Evolutionary conservation across 139 green algal genomes (phyloP), one percentile per base, ranked within the genome.

Genomic region (Nannochloris sp.): DNA sequence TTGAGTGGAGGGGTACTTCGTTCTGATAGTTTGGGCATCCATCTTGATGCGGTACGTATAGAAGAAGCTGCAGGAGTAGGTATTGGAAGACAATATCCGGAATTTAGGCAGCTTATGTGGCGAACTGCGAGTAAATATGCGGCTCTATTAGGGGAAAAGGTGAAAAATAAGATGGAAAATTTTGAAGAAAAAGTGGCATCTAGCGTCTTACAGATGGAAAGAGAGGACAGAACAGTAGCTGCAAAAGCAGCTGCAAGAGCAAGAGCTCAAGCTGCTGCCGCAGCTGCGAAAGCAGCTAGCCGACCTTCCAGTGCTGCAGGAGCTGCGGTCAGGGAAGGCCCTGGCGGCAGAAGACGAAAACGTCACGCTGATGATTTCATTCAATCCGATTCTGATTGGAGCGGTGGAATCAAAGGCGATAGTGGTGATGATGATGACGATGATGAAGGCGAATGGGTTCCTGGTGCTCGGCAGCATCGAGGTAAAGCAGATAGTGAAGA

Each of bases 31-130:
- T 53, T 74, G 67, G 34, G 60, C 4, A 6, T 63, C 31, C 67
- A 74, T 6, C 44, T 74, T 33, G 67, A 74, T 38, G 59, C 33
- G 6, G 46, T 61, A 53, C 42, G 67, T 33, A 54, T 74, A 3
- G 67, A 74, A 61, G 29, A 59, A 45, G 58, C 25, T 10, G 59
- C 2, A 7, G 60, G 7, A 3, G 24, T 64, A 53, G 51, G 36
- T 27, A 60, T 54, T 1, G 39, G 44, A 30, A 47, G 45, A 33
- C 56, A 54, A 23, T 68, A 46, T 39, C 56, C 67, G 14, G 35
- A 42, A 14, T 60, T 74, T 33, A 60, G 64, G 67, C 42, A 61
- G 25, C 25, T 64, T 23, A 54, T 72, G 60, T 74, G 67, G 67
- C 63, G 70, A 32, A 24, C 34, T 3, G 67, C 67, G 3, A 54